Evolutionary conservation across 208 protist species (phyloP), one percentile per base, ranked within the genome.

Genomic region (Giardia duodenalis): DNA sequence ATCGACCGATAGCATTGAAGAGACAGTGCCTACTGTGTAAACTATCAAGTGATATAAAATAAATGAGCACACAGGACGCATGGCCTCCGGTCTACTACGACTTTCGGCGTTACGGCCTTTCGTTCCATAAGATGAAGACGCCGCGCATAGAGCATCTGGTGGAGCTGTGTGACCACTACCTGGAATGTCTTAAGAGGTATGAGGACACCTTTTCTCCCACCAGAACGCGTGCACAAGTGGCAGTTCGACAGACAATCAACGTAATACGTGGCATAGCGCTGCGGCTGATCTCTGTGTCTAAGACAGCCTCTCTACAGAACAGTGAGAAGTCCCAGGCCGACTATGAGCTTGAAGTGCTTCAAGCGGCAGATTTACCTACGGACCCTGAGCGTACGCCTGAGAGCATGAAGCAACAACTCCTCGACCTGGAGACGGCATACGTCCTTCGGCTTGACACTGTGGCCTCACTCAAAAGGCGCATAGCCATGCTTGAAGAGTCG

Each of bases 271-370:
- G 57, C 57, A 76, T 76, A 30, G 57, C 30, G 19, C 57, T 76
- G 57, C 10, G 30, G 57, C 57, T 76, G 10, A 30, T 30, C 19
- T 30, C 19, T 30, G 30, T 30, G 19, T 39, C 57, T 30, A 30
- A 76, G 30, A 10, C 10, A 76, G 57, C 30, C 10, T 30, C 10
- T 76, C 57, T 10, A 76, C 57, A 76, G 57, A 76, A 76, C 19
- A 30, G 10, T 76, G 30, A 30, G 57, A 76, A 76, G 10, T 76
- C 57, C 10, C 57, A 76, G 19, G 44, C 44, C 39, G 4, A 89
- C 4, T 3, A 89, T 46, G 86, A 89, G 86, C 44, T 89, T 89
- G 86, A 89, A 46, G 42, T 89, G 4, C 86, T 89, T 10, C 4
- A 45, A n/a, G 22, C 86, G 3, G 86, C 22, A 46, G 86, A 89